A percentile compares a stretch with the other conserved stretches of the same genome.
phyloP scores from a whole-genome alignment of 1,284 basidiomycete genomes.

The Amylostereum chailletii region DNA sequence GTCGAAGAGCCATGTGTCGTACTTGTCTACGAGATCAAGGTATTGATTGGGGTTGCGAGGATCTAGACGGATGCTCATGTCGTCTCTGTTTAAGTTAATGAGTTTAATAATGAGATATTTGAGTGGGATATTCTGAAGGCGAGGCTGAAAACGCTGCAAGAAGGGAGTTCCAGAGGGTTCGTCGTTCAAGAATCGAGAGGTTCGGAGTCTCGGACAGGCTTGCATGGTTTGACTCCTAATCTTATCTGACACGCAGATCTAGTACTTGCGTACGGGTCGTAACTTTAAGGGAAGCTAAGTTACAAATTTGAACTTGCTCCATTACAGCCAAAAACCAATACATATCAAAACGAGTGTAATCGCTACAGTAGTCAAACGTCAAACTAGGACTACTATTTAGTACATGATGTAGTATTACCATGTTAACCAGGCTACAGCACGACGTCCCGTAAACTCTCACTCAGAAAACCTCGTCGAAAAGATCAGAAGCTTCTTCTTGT shows the following conservation, averaged over 20 bases:
- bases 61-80: slow-evolving; percentile 24
- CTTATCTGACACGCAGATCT: not conserved
- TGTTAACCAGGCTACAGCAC: too few species aligned
- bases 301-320: too few species aligned
- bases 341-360: too few species aligned
- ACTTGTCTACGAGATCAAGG: slow-evolving; percentile 56
- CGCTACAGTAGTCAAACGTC: too few species aligned
- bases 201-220: not conserved
- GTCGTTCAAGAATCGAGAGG: not conserved
- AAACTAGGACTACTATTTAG: too few species aligned
- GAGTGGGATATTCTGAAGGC: not conserved
- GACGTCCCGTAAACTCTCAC: too few species aligned
- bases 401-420: too few species aligned
- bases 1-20: slow-evolving; percentile 93
- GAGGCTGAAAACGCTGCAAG: not conserved
- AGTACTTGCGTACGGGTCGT: too few species aligned
- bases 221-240: not conserved
- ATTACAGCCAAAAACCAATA: too few species aligned
- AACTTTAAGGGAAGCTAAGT: too few species aligned
- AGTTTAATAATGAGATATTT: not conserved
- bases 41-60: slow-evolving; percentile 36
- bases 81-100: slow-evolving; percentile 13
- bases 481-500: too few species aligned
- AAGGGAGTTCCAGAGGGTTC: not conserved
- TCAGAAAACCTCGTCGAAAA: too few species aligned